Conservation (phyloP, 2,329 filamentous ascomycete genomes). For the Epichloe gansuensis region DNA sequence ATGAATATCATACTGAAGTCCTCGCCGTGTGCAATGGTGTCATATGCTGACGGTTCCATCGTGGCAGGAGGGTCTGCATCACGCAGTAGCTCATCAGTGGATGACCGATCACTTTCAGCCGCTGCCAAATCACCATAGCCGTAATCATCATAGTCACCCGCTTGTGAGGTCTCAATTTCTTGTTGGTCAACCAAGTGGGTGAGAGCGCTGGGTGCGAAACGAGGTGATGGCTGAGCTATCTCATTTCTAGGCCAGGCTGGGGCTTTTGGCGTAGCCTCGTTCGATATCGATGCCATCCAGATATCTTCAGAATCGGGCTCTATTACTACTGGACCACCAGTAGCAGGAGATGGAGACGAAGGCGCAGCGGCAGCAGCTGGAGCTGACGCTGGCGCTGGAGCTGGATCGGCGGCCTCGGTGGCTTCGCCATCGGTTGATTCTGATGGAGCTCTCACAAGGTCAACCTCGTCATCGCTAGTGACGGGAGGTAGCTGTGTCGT, state of each 20-base stretch:
- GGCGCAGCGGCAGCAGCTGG: slow-evolving; percentile 1
- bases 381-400: not conserved
- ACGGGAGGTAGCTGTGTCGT: slow-evolving; percentile 7
- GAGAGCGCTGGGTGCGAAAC: not conserved
- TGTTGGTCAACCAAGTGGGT: slow-evolving; percentile 1
- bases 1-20: slow-evolving; percentile 50
- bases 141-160: slow-evolving; percentile 15
- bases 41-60: slow-evolving; percentile 16
- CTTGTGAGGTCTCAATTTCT: slow-evolving; percentile 10
- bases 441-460: slow-evolving; percentile 17
- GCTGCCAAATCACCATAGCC: slow-evolving; percentile 12
- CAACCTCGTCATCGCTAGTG: slow-evolving; percentile 17
- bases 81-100: slow-evolving; percentile 17
- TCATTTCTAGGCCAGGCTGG: slow-evolving; percentile 1
- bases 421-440: slow-evolving; percentile 5
- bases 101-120: slow-evolving; percentile 22
- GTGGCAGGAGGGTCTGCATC: slow-evolving; percentile 7
- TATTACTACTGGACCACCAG: not conserved
- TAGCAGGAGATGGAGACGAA: slow-evolving; percentile 4
- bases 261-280: slow-evolving; percentile 25
- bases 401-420: not conserved
- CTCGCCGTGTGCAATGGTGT: slow-evolving; percentile 38
- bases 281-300: slow-evolving; percentile 31
- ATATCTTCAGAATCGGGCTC: slow-evolving; percentile 27
- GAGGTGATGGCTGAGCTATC: slow-evolving; percentile 7